Conservation (phyloP, 305 asterid genomes). For the Fraxinus baroniana region DNA sequence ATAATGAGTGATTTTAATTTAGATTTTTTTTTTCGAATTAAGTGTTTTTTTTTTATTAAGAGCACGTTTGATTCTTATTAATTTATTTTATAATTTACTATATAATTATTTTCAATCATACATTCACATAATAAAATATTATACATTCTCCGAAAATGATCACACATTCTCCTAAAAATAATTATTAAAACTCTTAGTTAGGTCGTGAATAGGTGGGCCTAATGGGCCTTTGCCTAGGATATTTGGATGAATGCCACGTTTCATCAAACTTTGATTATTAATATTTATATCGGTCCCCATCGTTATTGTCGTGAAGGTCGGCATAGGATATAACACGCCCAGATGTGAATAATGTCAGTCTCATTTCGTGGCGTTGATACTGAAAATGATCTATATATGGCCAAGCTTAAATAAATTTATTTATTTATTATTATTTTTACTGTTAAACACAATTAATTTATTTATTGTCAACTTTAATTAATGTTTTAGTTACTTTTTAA, state of each 20-base stretch:
- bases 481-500: no score
- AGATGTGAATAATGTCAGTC: not conserved
- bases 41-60: no score
- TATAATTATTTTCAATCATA: not conserved
- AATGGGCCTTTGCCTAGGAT: not conserved
- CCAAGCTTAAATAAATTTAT: not conserved
- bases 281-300: not conserved
- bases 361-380: not conserved
- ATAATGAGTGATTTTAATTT: no score
- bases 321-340: not conserved
- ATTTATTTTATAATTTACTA: no score
- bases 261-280: not conserved
- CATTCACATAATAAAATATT: no score
- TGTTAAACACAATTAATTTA: not conserved
- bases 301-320: not conserved
- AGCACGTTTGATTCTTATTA: no score
- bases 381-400: not conserved
- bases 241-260: slow-evolving; percentile 31
- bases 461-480: no score
- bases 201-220: slow-evolving; percentile 23
- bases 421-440: no score
- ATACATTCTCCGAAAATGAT: not conserved
- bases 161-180: no score
- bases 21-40: no score
- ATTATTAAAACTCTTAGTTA: not conserved